Base-by-base conservation (phyloP, 2,329 filamentous ascomycete genomes). In the Phialophora tarda region DNA sequence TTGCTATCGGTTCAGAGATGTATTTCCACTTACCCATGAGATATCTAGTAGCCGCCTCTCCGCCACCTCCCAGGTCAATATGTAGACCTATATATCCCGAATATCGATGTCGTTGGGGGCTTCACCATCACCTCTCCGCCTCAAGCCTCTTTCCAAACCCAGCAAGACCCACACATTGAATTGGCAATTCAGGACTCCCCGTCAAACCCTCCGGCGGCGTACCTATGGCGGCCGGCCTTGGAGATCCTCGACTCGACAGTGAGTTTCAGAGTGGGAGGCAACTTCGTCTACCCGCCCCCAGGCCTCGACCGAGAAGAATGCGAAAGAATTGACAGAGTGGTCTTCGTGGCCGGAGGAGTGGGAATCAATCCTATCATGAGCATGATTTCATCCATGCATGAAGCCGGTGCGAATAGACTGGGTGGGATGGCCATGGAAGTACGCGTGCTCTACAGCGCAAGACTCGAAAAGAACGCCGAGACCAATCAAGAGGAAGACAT, bases 21-120 rank as follows among this genome's bases (percentile, higher is more conserved):
- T 34, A 17, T 26, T 26, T 41, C 48, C 30, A 48, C 66, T 68
- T 59, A 68, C 63, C 50, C 32, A 58, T 38, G 30, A 66, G 11
- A 51, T 2, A 69, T 71, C 71, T 67, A 64, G 21, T 69, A 72
- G 62, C 74, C 76, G 64, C 68, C 74, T 66, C 75, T 78, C 51
- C 77, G 91, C 84, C 96, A 95, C 78, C 83, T 88, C 5, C 87
- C 93, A 4, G 93, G 93, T 62, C 93, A 96, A 82, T 97, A 92
- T 91, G 84, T 97, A 63, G 93, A 97, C 76, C 88, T 92, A 6
- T 89, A 90, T 76, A 85, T 92, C 61, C 92, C 93, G 1, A 82
- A 81, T 44, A 79, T 91, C 53, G 73, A 84, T 51, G 88, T 89
- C 75, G 88, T 91, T 3, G 93, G 93, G 38, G 93, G 93, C 65